A percentile compares a stretch with the other conserved stretches of the same genome.
phyloP scores from a whole-genome alignment of 345 rosid genomes.

The Lenwebbia sp. region DNA sequence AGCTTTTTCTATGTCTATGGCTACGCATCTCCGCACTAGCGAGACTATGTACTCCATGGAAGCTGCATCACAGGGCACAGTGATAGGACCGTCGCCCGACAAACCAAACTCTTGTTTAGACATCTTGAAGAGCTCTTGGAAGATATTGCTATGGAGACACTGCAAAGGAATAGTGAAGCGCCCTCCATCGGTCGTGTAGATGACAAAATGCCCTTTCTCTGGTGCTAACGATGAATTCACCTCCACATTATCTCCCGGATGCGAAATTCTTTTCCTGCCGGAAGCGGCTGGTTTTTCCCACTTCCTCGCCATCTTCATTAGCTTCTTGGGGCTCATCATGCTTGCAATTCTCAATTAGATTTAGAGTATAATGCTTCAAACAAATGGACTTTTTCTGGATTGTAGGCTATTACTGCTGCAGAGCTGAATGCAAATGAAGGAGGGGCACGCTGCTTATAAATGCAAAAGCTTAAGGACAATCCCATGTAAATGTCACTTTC shows the following conservation, averaged over 20 bases:
- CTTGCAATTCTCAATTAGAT: not conserved
- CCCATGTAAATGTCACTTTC: no score
- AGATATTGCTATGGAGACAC: not conserved
- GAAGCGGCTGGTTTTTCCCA: constrained; percentile 12
- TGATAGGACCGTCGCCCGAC: constrained; percentile 6
- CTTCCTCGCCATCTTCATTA: constrained; percentile 15
- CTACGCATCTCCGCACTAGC: not conserved
- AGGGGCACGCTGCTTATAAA: no score
- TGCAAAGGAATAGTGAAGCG: not conserved
- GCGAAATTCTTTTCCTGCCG: constrained; percentile 5
- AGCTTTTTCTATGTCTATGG: constrained; percentile 6
- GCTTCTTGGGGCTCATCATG: constrained; percentile 6
- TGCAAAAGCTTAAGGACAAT: no score
- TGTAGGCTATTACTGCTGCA: not conserved
- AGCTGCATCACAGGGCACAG: constrained; percentile 12
- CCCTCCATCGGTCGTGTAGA: not conserved
- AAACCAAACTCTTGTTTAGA: constrained; percentile 22
- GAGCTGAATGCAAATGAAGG: no score
- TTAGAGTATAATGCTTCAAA: not conserved
- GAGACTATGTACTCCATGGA: constrained; percentile 10
- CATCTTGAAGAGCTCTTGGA: constrained; percentile 8
- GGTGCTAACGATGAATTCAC: not conserved
- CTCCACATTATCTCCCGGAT: not conserved
- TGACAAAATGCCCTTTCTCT: not conserved
- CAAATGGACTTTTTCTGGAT: not conserved